Evolutionary conservation across 176 grass and related monocot species (phyloP).

Genomic region (Lolium rigidum): DNA sequence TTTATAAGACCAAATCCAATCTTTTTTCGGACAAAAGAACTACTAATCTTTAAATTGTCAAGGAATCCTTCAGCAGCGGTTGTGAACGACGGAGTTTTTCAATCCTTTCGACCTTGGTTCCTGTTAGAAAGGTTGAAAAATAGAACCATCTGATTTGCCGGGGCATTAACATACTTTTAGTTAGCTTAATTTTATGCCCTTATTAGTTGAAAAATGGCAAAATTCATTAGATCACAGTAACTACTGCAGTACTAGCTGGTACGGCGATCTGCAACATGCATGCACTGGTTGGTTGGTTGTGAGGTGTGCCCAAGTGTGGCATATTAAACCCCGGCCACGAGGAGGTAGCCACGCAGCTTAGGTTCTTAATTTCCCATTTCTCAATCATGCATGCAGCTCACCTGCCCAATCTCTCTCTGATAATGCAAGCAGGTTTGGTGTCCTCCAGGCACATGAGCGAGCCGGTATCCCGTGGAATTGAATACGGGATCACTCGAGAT

Average conservation of each 20-base stretch:
- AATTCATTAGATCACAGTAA: not conserved
- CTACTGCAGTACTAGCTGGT: not conserved
- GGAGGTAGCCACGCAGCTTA: slow-evolving; percentile 36
- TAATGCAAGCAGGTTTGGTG: slow-evolving; percentile 36
- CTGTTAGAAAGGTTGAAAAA: too few relatives aligned
- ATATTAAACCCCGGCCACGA: slow-evolving; percentile 41
- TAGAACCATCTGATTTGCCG: too few relatives aligned
- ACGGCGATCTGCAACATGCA: slow-evolving; percentile 18
- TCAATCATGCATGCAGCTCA: slow-evolving; percentile 70
- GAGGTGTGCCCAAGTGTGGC: slow-evolving; percentile 32
- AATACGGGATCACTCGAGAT: slow-evolving; percentile 43
- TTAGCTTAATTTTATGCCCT: not conserved
- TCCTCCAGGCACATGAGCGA: slow-evolving; percentile 48
- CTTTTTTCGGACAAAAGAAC: too few relatives aligned
- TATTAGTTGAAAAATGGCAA: slow-evolving; percentile 2
- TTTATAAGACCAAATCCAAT: too few relatives aligned
- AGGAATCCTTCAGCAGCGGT: too few relatives aligned
- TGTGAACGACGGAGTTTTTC: too few relatives aligned
- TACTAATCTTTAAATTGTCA: too few relatives aligned
- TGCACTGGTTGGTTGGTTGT: slow-evolving; percentile 31
- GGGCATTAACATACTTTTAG: too few relatives aligned
- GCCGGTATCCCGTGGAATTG: slow-evolving; percentile 48
- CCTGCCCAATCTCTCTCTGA: slow-evolving; percentile 49
- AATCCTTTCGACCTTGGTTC: too few relatives aligned
- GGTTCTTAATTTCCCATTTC: slow-evolving; percentile 3